phyloP scores from a whole-genome alignment of 805 yeast genomes.

The Saturnispora dispora region DNA sequence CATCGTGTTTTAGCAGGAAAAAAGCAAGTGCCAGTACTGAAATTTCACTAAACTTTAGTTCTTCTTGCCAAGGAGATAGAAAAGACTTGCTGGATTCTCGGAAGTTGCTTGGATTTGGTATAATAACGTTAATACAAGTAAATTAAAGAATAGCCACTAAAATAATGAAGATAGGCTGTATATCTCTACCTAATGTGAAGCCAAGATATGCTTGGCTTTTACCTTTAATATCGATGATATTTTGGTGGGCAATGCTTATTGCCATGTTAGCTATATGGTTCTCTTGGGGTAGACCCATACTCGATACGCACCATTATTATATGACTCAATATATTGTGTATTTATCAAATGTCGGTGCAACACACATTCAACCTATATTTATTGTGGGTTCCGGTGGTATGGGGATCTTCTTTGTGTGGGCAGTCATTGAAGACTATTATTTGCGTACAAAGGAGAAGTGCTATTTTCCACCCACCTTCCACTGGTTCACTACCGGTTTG shows the following conservation, averaged over 20 bases:
- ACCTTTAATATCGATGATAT: slow-evolving; percentile 57
- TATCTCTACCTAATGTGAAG: slow-evolving; percentile 19
- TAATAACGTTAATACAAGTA: neutral
- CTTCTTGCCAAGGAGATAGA: neutral
- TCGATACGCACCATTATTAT: slow-evolving; percentile 45
- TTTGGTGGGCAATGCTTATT: slow-evolving; percentile 89
- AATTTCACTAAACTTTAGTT: neutral
- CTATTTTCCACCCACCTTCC: slow-evolving; percentile 39
- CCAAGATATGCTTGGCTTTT: slow-evolving; percentile 29
- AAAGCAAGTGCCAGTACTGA: neutral
- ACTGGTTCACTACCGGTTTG: slow-evolving; percentile 14
- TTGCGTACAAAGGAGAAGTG: slow-evolving; percentile 46
- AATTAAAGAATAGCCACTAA: neutral
- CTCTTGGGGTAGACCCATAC: slow-evolving; percentile 67
- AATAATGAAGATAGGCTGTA: slow-evolving; percentile 11
- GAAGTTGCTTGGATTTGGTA: neutral
- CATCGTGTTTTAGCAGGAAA: neutral
- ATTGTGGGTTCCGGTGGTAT: slow-evolving; percentile 71
- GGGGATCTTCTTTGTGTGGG: slow-evolving; percentile 61
- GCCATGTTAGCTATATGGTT: slow-evolving; percentile 76
- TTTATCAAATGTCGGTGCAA: slow-evolving; percentile 83
- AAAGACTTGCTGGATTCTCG: neutral
- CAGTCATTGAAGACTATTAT: slow-evolving; percentile 52
- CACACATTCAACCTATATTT: slow-evolving; percentile 75
- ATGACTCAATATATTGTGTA: slow-evolving; percentile 38